A percentile compares a stretch with the other conserved stretches of the same genome.
Evolutionary conservation across 1,284 basidiomycete genomes (phyloP).

Genomic region (Ustilago loliicola): DNA sequence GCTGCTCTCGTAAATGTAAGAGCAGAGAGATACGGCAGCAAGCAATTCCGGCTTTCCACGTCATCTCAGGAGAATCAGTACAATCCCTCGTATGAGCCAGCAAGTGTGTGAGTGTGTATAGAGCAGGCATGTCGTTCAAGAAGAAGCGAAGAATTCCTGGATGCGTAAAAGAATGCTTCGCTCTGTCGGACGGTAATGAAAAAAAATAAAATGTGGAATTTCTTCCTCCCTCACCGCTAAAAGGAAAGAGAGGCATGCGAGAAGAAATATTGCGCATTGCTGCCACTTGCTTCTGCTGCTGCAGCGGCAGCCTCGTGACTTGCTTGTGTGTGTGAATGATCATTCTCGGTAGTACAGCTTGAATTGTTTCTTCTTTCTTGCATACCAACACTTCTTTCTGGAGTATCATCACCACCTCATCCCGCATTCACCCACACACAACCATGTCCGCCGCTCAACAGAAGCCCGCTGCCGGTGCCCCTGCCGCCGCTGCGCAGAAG

Average conservation of each 20-base stretch:
- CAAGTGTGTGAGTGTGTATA: neutral
- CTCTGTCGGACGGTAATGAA: conserved; percentile 34
- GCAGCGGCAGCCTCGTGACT: conserved; percentile 30
- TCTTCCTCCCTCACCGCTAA: conserved; percentile 16
- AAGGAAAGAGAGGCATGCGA: conserved; percentile 5
- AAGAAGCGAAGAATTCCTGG: neutral
- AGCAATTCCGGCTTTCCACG: no score
- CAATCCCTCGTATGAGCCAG: no score
- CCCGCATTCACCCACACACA: neutral
- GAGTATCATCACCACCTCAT: neutral
- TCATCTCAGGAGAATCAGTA: no score
- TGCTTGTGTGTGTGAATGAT: neutral
- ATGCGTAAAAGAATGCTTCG: neutral
- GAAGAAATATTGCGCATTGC: conserved; percentile 10
- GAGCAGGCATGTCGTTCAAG: neutral
- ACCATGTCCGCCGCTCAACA: conserved; percentile 37
- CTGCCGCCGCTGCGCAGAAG: conserved; percentile 34
- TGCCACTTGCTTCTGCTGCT: neutral
- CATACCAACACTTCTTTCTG: conserved; percentile 9
- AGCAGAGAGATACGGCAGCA: neutral
- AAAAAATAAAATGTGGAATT: conserved; percentile 4
- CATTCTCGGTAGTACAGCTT: neutral
- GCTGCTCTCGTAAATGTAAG: neutral
- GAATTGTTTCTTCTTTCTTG: neutral
- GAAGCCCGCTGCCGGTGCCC: conserved; percentile 24